A percentile compares a stretch with the other conserved stretches of the same genome.
Conservation (phyloP, 2,329 filamentous ascomycete species). For the Blumeria graminis region DNA sequence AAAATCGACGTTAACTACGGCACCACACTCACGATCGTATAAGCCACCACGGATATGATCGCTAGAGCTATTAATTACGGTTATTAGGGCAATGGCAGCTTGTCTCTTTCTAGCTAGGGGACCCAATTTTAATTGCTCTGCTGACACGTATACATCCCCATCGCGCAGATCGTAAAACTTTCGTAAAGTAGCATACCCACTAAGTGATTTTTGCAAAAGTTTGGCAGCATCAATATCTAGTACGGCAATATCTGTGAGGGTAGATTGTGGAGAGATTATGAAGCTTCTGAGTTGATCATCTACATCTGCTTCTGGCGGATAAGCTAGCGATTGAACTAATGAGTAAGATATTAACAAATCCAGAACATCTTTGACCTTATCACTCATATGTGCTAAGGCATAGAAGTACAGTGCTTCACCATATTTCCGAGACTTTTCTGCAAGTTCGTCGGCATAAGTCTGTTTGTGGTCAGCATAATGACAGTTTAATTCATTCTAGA, state of each 20-base stretch:
- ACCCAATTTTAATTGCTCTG: constrained; percentile 16
- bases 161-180: constrained; percentile 83
- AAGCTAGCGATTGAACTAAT: constrained; percentile 61
- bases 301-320: constrained; percentile 45
- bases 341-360: constrained; percentile 74
- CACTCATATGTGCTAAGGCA: constrained; percentile 53
- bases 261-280: constrained; percentile 44
- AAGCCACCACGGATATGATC: constrained; percentile 82
- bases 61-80: constrained; percentile 66
- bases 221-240: constrained; percentile 62
- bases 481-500: background rate
- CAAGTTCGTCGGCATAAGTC: constrained; percentile 63
- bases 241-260: constrained; percentile 45
- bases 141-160: constrained; percentile 22
- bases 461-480: constrained; percentile 19
- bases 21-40: constrained; percentile 57
- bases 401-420: constrained; percentile 81
- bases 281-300: constrained; percentile 49
- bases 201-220: constrained; percentile 63
- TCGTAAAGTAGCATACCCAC: constrained; percentile 76
- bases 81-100: constrained; percentile 49
- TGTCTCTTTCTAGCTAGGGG: constrained; percentile 39
- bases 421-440: constrained; percentile 49
- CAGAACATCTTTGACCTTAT: constrained; percentile 64
- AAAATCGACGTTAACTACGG: constrained; percentile 73